Evolutionary conservation across 164 flowering plant genomes (phyloP).

Genomic region (Taxillus chinensis): DNA sequence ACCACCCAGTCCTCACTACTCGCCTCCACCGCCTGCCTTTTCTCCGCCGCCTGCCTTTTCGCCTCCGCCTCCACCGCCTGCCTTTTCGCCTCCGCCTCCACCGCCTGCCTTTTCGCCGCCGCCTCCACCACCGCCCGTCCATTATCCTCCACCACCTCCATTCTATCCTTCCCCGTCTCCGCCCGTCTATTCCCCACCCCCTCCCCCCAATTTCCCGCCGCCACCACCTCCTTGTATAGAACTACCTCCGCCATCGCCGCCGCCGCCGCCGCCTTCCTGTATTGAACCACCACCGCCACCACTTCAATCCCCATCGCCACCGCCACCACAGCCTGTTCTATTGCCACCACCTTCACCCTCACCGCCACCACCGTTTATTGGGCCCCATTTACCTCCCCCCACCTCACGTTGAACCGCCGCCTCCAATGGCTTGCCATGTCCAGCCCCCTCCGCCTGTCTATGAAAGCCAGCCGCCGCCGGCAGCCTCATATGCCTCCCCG

Average conservation of each 20-base stretch:
- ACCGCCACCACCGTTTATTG: too few species aligned
- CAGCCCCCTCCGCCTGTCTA: too few species aligned
- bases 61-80: slow-evolving; percentile 19
- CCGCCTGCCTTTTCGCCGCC: too few species aligned
- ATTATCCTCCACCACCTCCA: too few species aligned
- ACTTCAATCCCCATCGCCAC: not conserved
- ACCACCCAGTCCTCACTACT: slow-evolving; percentile 8
- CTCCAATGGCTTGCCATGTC: too few species aligned
- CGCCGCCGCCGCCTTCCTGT: slow-evolving; percentile 38
- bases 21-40: slow-evolving; percentile 7
- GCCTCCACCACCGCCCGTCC: slow-evolving; percentile 20
- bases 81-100: slow-evolving; percentile 9
- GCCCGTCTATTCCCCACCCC: slow-evolving; percentile 16
- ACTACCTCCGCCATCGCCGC: slow-evolving; percentile 23
- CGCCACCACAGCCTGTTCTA: too few species aligned
- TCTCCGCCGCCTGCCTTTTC: slow-evolving; percentile 5
- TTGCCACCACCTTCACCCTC: too few species aligned
- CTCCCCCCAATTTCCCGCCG: slow-evolving; percentile 19
- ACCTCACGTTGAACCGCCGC: too few species aligned
- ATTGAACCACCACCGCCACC: slow-evolving; percentile 24
- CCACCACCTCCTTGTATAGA: not conserved
- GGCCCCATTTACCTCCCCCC: too few species aligned
- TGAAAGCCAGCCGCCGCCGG: too few species aligned
- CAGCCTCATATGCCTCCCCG: too few species aligned
- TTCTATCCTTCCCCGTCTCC: slow-evolving; percentile 10